Conservation (phyloP, 345 rosid species). For the Isatis tinctoria region DNA sequence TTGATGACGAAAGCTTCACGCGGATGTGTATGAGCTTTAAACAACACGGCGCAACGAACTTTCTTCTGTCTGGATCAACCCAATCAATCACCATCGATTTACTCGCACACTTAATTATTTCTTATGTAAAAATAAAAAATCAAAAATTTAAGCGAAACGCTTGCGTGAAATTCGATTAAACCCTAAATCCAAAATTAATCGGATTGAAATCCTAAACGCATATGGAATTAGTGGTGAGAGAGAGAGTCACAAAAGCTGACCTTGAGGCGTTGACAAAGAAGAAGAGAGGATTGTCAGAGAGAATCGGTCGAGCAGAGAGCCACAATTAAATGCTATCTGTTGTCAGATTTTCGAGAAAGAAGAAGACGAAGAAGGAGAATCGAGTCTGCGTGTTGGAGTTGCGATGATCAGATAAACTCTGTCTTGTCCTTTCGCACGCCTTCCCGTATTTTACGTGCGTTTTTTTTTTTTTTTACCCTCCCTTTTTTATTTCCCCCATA, state of each 20-base stretch:
- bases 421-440: slow-evolving; percentile 15
- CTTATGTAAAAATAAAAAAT: neutral
- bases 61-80: slow-evolving; percentile 25
- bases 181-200: neutral
- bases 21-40: slow-evolving; percentile 2
- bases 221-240: too few relatives aligned
- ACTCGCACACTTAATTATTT: too few relatives aligned
- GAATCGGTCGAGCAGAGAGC: slow-evolving; percentile 14
- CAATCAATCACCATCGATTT: slow-evolving; percentile 27
- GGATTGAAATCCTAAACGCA: neutral
- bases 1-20: slow-evolving; percentile 38
- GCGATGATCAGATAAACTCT: slow-evolving; percentile 27
- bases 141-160: neutral
- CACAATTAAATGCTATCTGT: slow-evolving; percentile 12
- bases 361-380: neutral
- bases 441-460: slow-evolving; percentile 23
- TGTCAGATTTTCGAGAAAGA: neutral
- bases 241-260: neutral
- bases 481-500: neutral
- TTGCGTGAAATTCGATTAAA: too few relatives aligned
- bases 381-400: slow-evolving; percentile 45
- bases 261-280: slow-evolving; percentile 15
- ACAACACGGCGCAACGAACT: slow-evolving; percentile 29
- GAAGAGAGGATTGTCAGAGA: neutral
- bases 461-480: neutral